A percentile compares a stretch with the other conserved stretches of the same genome.
Evolutionary conservation across 1,284 basidiomycete species (phyloP).

Genomic region (Sanghuangporus weigelae): DNA sequence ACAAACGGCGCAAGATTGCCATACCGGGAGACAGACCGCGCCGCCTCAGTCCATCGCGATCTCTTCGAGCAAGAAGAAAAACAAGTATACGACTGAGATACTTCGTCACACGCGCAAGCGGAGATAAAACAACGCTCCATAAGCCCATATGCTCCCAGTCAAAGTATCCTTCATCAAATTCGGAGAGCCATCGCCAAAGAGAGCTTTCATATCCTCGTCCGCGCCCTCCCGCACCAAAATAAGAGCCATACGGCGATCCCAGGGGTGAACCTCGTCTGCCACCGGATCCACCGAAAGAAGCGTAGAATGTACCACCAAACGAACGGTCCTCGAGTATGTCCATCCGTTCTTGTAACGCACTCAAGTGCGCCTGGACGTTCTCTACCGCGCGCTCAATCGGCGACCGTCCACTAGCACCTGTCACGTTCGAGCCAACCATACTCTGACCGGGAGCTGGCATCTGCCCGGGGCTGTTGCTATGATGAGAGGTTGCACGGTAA

Average conservation of each 20-base stretch:
- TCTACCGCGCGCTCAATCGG: constrained; percentile 71
- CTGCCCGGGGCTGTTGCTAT: constrained; percentile 13
- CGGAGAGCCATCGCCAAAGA: constrained; percentile 36
- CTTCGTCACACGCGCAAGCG: constrained; percentile 45
- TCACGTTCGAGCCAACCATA: constrained; percentile 3
- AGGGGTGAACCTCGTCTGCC: constrained; percentile 1
- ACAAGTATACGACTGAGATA: constrained; percentile 41
- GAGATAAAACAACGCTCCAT: constrained; percentile 70
- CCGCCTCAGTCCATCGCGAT: constrained; percentile 30
- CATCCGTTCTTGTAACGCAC: constrained; percentile 85
- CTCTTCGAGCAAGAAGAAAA: constrained; percentile 48
- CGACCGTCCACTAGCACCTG: constrained; percentile 5
- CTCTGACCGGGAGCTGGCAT: background rate
- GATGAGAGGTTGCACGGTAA: constrained; percentile 32
- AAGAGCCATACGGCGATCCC: constrained; percentile 13
- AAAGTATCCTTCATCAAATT: constrained; percentile 26
- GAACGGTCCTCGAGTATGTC: constrained; percentile 56
- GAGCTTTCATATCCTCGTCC: constrained; percentile 11
- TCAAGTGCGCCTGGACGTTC: constrained; percentile 82
- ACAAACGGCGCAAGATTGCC: constrained; percentile 62
- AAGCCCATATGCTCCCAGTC: constrained; percentile 71
- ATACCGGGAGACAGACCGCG: constrained; percentile 44
- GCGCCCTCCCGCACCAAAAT: constrained; percentile 9
- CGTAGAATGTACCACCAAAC: background rate
- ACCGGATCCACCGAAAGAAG: constrained; percentile 6